Evolutionary conservation across 2,329 filamentous ascomycete genomes (phyloP), one percentile per base, ranked within the genome.

Genomic region (Hansfordia pulvinata): DNA sequence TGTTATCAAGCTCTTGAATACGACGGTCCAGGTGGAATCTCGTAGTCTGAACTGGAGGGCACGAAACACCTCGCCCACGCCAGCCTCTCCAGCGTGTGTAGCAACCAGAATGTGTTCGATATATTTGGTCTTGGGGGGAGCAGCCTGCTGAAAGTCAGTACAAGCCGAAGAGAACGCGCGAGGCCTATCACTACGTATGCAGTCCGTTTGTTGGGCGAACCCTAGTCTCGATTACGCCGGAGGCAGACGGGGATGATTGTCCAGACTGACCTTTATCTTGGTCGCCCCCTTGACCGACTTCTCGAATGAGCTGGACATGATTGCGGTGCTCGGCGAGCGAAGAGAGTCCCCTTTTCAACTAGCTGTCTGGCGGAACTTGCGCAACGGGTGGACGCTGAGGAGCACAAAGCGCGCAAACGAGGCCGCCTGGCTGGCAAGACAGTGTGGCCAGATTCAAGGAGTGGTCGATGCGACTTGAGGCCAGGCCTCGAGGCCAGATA

Each of bases 11-110:
- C 84, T 78, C 62, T 98, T 98, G 75, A 94, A 93, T 37, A 93
- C 88, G 31, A 96, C 85, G n/a, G 90, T 98, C 90, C 90, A 98
- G 64, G 90, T 93, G 40, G 88, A 88, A 52, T 98, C 90, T 49
- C 85, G 78, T 39, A 98, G 58, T 27, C 90, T 75, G 50, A 84
- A 74, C 49, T 92, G 85, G 29, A 98, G 63, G 21, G 85, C 83
- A 34, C 90, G 77, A 53, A 98, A 96, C 46, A 98, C 82, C 58
- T 98, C 90, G 33, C 78, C 88, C 33, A 98, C 84, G 39, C 88
- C 90, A 28, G 83, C 81, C 56, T 98, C 90, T 41, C 86, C 90
- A 13, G 85, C 79, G 56, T 94, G 84, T 19, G 90, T 98, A 36
- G 90, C 88, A 39, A 94, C 69, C 30, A 98, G 70, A 48, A 98